Evolutionary conservation across 768 basidiomycete genomes (phyloP).

Genomic region (Pleurotus eryngii): DNA sequence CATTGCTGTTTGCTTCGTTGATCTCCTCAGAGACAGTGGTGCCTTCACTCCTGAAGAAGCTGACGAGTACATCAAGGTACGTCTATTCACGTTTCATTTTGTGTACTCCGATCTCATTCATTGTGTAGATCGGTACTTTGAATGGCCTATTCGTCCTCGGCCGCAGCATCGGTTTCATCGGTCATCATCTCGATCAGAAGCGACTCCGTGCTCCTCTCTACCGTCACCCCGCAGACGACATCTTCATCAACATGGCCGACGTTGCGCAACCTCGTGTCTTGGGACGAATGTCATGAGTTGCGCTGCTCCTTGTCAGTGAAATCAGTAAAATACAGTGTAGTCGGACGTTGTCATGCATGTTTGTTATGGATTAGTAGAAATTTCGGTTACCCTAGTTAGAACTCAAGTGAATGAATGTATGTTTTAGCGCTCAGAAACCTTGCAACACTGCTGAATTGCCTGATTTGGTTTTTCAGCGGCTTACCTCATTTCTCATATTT

Average conservation of each 20-base stretch:
- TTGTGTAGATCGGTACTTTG: conserved; percentile 71
- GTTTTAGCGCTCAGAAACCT: too few species aligned
- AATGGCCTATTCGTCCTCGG: conserved; percentile 98
- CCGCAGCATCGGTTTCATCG: conserved; percentile 96
- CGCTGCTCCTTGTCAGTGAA: too few species aligned
- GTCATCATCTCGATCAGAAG: conserved; percentile 96
- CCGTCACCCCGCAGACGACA: conserved; percentile 93
- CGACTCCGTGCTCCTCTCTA: conserved; percentile 89
- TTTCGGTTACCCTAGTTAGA: too few species aligned
- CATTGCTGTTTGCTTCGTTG: conserved; percentile 95
- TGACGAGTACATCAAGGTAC: conserved; percentile 89
- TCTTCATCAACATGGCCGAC: conserved; percentile 93
- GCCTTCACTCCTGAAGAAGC: conserved; percentile 96
- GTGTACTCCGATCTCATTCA: conserved; percentile 2
- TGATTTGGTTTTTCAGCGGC: too few species aligned
- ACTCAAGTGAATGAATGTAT: too few species aligned
- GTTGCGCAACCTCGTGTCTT: conserved; percentile 79
- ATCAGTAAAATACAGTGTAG: too few species aligned
- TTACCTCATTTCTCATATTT: too few species aligned
- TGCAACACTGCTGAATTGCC: too few species aligned
- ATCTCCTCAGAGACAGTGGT: conserved; percentile 86
- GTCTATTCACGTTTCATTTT: conserved; percentile 6
- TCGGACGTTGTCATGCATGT: too few species aligned
- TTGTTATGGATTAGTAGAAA: too few species aligned
- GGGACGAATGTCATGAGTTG: conserved; percentile 40